Base-by-base conservation (phyloP, 768 basidiomycete genomes). In the Panaeolus cyanescens region DNA sequence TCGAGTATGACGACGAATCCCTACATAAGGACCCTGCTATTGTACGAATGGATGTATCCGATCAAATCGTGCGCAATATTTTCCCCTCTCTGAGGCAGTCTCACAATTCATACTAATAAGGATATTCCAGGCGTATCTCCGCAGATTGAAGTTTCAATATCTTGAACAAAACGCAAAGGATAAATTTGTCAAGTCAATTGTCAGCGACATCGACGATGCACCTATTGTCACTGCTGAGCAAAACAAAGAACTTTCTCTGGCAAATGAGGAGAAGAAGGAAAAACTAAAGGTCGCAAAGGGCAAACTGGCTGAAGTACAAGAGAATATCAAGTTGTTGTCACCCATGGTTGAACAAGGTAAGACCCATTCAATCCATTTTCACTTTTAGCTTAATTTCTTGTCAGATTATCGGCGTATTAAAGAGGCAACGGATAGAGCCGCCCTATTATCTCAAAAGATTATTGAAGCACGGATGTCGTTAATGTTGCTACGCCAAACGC, bases 91-190 rank as follows among this genome's bases (percentile, higher is more conserved):
- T 42, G n/a, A 40, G 32, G 19, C 57, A 7, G 3, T 42, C 17
- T 37, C 13, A 13, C 28, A 34, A 8, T 6, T 2, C 54, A 17
- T 9, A 30, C 40, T 34, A 57, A n/a, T 36, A 20, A 3, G 25
- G 32, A 15, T 50, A 8, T 53, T 33, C 58, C 56, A 92, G 91
- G 79, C 86, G 6, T 91, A 87, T 66, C 77, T 94, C 19, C 82
- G 89, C 22, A 92, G 92, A 67, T 84, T 95, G 28, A 96, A 96
- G 74, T 94, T 93, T 68, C 90, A 92, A 64, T 95, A 93, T 70
- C 77, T 95, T 17, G 93, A 96, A 68, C 92, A 94, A 72, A 92
- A 94, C 65, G 92, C 95, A 3, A 96, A 96, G 70, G 87, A 93
- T 67, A 88, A 90, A 73, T 96, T 95, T 68, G 82, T 95, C 66